Evolutionary conservation across 495 filamentous ascomycete species (phyloP).

Genomic region (Tetracladium setigerum): DNA sequence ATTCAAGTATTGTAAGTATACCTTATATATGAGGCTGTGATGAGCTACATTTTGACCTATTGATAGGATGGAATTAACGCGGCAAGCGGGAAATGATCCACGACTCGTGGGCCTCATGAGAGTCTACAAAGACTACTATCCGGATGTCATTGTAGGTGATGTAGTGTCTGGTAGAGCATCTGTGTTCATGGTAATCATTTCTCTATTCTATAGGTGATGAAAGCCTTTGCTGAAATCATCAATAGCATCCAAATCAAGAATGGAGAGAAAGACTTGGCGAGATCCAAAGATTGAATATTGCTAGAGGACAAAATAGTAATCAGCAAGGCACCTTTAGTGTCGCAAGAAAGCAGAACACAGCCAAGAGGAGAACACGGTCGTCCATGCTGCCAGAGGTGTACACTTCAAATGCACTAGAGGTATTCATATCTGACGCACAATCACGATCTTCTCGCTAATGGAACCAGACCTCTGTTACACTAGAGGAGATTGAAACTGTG

Average conservation of each 20-base stretch:
- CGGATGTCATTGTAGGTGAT: conserved; percentile 76
- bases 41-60: neutral
- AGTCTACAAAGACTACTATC: conserved; percentile 84
- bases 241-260: conserved; percentile 64
- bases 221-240: neutral
- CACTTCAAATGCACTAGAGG: conserved; percentile 64
- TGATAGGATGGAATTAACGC: conserved; percentile 49
- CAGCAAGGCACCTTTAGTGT: conserved; percentile 44
- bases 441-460: conserved; percentile 2
- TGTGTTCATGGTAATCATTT: conserved; percentile 41
- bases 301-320: conserved; percentile 28
- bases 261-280: conserved; percentile 63
- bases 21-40: conserved; percentile 7
- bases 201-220: neutral
- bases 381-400: conserved; percentile 60
- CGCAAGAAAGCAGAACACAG: conserved; percentile 36
- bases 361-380: conserved; percentile 30
- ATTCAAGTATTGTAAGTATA: conserved; percentile 68
- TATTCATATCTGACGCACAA: conserved; percentile 19
- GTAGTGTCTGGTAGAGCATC: conserved; percentile 43
- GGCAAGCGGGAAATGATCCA: conserved; percentile 61
- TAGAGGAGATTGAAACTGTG: conserved; percentile 73
- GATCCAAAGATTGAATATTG: conserved; percentile 53
- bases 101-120: conserved; percentile 69
- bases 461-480: conserved; percentile 36